These are phyloP conservation scores for Epichloe uncinata DNA, from an alignment of 2,329 filamentous ascomycete genomes.

Conservation along the genomic window DNA sequence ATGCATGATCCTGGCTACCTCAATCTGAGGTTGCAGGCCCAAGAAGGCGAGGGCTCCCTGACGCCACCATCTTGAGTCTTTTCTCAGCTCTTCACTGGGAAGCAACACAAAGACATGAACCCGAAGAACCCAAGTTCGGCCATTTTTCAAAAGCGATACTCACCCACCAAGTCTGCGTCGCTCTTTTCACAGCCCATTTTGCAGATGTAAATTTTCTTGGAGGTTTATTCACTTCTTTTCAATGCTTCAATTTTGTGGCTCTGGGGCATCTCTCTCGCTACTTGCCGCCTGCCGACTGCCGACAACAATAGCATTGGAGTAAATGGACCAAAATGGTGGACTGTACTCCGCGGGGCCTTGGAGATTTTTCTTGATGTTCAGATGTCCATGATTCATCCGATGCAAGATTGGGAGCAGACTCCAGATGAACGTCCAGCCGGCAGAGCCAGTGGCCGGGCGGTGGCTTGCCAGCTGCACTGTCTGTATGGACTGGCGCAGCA, in stretches of 20 bases:
- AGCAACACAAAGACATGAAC: too few relatives aligned
- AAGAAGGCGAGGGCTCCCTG: background rate
- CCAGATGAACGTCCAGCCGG: background rate
- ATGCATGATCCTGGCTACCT: slow-evolving; percentile 1
- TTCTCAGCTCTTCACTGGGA: background rate
- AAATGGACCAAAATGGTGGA: too few relatives aligned
- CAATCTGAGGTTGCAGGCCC: background rate
- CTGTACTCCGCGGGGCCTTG: too few relatives aligned
- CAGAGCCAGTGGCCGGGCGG: background rate
- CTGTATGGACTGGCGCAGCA: background rate
- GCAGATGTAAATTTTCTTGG: background rate
- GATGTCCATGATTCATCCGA: background rate
- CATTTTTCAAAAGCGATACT: background rate
- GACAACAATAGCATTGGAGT: too few relatives aligned
- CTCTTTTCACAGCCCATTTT: background rate
- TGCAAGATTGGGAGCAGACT: background rate
- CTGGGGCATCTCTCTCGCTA: too few relatives aligned
- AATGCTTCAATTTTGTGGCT: too few relatives aligned
- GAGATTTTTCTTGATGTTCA: background rate
- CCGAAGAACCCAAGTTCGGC: too few relatives aligned
- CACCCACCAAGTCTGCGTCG: background rate
- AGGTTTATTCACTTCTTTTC: background rate
- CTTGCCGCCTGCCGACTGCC: too few relatives aligned
- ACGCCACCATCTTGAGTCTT: slow-evolving; percentile 1
- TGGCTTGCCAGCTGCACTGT: background rate